A percentile compares a stretch with the other conserved stretches of the same genome.
Evolutionary conservation across 345 rosid genomes (phyloP).

Genomic region (Melastoma malabathricum): DNA sequence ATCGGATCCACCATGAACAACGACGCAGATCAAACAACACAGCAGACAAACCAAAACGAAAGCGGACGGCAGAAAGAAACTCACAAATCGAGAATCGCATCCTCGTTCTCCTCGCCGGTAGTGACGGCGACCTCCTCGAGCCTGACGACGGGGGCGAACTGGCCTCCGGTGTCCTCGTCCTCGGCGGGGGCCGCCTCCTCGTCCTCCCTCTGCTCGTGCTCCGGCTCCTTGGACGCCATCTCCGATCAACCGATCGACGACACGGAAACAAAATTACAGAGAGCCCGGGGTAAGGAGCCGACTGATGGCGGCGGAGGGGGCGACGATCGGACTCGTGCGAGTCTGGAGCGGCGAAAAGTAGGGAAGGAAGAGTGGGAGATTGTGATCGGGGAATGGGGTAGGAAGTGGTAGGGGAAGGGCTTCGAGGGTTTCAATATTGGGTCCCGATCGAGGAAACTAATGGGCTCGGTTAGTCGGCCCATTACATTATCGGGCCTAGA

Average conservation of each 20-base stretch:
- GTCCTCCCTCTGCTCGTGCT: conserved; percentile 44
- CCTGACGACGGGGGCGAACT: conserved; percentile 68
- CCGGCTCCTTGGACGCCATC: conserved; percentile 57
- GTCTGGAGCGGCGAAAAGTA: too few relatives aligned
- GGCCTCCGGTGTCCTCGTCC: conserved; percentile 95
- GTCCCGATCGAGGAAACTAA: too few relatives aligned
- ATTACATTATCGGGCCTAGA: too few relatives aligned
- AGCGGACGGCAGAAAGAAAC: conserved; percentile 1
- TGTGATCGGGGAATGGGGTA: too few relatives aligned
- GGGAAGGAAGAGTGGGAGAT: too few relatives aligned
- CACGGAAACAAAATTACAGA: background rate
- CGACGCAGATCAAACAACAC: background rate
- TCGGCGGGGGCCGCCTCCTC: conserved; percentile 58
- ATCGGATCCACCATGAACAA: background rate
- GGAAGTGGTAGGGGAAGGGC: too few relatives aligned
- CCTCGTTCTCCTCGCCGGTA: conserved; percentile 90
- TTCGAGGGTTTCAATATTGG: too few relatives aligned
- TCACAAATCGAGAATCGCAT: conserved; percentile 64
- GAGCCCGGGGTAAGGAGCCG: background rate
- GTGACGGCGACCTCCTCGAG: conserved; percentile 75
- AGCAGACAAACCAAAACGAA: background rate
- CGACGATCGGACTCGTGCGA: too few relatives aligned
- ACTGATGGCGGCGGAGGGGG: background rate
- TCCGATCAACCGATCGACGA: background rate
- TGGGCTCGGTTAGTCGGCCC: too few relatives aligned